Conservation (phyloP, 148 eudicot genomes). For the Fallopia convolvulus region DNA sequence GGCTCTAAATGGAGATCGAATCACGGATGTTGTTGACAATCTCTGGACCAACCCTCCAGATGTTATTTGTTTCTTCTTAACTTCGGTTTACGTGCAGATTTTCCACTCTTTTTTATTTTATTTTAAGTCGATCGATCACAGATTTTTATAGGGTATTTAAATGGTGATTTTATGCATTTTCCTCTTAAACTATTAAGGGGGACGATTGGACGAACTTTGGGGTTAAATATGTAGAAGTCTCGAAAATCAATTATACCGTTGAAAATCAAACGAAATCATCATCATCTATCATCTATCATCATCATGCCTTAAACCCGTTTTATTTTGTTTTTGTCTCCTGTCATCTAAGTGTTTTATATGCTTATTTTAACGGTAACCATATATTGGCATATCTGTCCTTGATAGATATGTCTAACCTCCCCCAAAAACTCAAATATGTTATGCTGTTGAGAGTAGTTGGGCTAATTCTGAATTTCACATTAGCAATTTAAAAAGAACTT, state of each 20-base stretch:
- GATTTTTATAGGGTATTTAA: too few species aligned
- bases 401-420: too few species aligned
- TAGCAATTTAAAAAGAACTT: too few species aligned
- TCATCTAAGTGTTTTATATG: background rate
- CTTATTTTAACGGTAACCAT: background rate
- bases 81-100: background rate
- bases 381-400: too few species aligned
- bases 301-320: background rate
- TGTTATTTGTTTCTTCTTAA: background rate
- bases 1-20: too few species aligned
- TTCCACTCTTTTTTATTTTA: too few species aligned
- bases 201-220: background rate
- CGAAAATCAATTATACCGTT: background rate
- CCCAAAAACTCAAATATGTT: too few species aligned
- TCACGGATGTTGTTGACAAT: too few species aligned
- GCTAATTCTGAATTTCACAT: too few species aligned
- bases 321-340: background rate
- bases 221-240: background rate
- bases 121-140: too few species aligned
- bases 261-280: background rate
- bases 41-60: background rate
- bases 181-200: background rate
- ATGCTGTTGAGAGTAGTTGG: too few species aligned
- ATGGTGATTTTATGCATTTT: background rate
- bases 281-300: background rate